Evolutionary conservation across 169 alveolate species (phyloP), one percentile per base, ranked within the genome.

Genomic region (Eimeria sp.): DNA sequence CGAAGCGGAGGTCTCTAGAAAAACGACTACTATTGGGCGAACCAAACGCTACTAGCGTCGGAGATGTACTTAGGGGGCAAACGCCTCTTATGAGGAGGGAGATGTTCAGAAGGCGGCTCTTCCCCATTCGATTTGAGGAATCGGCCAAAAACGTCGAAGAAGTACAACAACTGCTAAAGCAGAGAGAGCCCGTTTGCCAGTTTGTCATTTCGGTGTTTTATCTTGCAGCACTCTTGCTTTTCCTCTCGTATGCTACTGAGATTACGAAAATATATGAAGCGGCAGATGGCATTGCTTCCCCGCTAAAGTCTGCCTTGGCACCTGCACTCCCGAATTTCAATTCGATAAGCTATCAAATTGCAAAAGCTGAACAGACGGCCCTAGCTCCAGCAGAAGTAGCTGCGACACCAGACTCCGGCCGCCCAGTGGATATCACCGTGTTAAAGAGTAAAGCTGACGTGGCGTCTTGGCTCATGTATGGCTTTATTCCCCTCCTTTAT

Each of bases 51-150:
- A 23, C 43, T 27, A 40, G 68, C n/a, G 82, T 91, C 33, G 95
- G 95, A 40, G 71, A 64, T 20, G 95, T 91, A 33, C 78, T 91
- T 60, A 82, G 76, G 4, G 64, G 66, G 6, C 95, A 91, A 62
- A 78, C 77, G 27, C 76, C 91, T 10, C 95, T 91, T n/a, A 20
- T 49, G 58, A 82, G 91, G 43, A 49, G 95, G 66, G 95, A 91
- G 60, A 60, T 78, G 91, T 91, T 56, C 23, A 58, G 95, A 49
- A 74, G 91, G 23, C n/a, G 95, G 16, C 90, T 91, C 52, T 91
- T 91, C 46, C 95, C 95, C 33, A 68, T 91, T 49, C 66, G 95
- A 25, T 91, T 91, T 68, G 95, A 91, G 52, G 88, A 91, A n/a
- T 66, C 95, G 30, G 95, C 95, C 30, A 60, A 74, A 37, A 68